Evolutionary conservation across 768 basidiomycete species (phyloP), one percentile per base, ranked within the genome.

Genomic region (Udeniomyces megalosporus): DNA sequence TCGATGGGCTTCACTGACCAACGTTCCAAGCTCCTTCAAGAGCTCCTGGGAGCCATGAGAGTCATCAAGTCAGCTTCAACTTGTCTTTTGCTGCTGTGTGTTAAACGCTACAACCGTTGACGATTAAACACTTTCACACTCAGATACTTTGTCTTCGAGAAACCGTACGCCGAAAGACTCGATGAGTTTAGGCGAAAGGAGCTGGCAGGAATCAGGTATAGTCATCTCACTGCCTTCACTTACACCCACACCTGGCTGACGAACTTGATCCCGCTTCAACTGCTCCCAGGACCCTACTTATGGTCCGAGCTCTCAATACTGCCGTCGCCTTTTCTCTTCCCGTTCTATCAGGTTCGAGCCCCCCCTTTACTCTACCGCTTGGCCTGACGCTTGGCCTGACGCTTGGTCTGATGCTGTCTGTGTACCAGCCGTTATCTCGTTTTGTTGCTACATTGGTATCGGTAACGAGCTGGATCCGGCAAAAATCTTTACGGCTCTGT

Each of bases 41-140:
- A 97, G 70, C 78, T 97, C 1, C 74, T 95, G 0, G 82, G 84
- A 15, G 86, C 87, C 0, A 91, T 95, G 81, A 84, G 87, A 66
- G 80, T 93, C 65, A 86, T 95, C 78, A 95, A 95, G 73, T 84
- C 84, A 44, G 10, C 47, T 48, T 48, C 47, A 6, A 24, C 71
- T 92, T 92, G 72, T 15, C 20, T 22, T 53, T 28, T 10, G 8
- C 5, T 5, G 28, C 7, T 15, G 28, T 15, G 8, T 53, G 52
- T 7, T 26, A n/a, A n/a, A n/a, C n/a, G n/a, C n/a, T n/a, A 22
- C 22, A 26, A 15, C 15, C 32, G 22, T 28, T 31, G 49, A 11
- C 7, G 8, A 7, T 22, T 31, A 17, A 15, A 10, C 6, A 15
- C 32, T 53, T 22, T n/a, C n/a, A n/a, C n/a, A n/a, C n/a, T n/a